Conservation (phyloP, 2,329 filamentous ascomycete species). For the Apiospora malaysiana region DNA sequence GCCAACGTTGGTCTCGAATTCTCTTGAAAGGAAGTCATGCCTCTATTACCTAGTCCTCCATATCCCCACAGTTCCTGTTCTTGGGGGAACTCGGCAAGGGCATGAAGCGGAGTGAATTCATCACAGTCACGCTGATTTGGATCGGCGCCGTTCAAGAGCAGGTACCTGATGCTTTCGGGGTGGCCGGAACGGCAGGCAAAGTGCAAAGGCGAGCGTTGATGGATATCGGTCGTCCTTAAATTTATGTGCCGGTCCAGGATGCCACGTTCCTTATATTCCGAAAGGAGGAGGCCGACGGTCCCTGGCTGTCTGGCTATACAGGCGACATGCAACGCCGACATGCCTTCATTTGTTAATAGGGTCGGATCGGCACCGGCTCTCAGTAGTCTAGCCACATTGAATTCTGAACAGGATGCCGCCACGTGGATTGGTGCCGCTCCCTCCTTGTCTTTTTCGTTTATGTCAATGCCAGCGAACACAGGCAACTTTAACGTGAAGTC, state of each 20-base stretch:
- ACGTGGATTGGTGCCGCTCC: background rate
- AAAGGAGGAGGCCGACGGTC: background rate
- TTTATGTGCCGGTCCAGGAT: background rate
- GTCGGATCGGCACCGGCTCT: constrained; percentile 12
- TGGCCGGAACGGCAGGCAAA: constrained; percentile 4
- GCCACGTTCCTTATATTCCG: background rate
- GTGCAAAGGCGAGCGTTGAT: background rate
- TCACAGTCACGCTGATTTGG: background rate
- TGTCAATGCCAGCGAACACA: background rate
- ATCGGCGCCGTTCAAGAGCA: background rate
- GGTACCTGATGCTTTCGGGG: constrained; percentile 3
- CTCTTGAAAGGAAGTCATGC: background rate
- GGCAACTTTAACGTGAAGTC: background rate
- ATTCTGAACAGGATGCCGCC: constrained; percentile 1
- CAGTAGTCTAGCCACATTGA: background rate
- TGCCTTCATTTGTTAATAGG: background rate
- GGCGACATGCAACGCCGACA: constrained; percentile 10
- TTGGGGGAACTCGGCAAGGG: background rate
- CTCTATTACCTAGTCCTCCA: background rate
- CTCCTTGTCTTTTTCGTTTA: background rate
- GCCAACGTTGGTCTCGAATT: background rate
- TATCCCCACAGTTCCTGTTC: background rate
- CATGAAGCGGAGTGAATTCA: background rate
- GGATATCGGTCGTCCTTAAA: background rate
- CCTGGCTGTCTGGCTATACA: background rate